Base-by-base conservation (phyloP, 768 basidiomycete species). In the Leccinum barrowsii region DNA sequence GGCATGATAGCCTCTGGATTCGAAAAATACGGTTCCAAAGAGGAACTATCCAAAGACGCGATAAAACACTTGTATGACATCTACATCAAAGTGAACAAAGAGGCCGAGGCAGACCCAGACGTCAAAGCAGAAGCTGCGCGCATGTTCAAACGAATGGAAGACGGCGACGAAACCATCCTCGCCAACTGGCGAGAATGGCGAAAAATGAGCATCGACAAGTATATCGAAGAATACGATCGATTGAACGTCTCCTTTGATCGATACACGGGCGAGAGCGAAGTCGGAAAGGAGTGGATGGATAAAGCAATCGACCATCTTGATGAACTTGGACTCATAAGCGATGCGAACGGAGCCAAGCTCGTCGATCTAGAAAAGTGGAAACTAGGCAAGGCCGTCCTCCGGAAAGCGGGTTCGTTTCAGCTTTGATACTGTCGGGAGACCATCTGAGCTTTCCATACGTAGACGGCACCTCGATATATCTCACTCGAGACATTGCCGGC, bases 121-220 rank as follows among this genome's bases (percentile, higher is more conserved):
- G 89, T 91, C 70, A 92, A 89, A 74, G 80, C 74, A 6, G 83
- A 86, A 52, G 93, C 93, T 0, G 90, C 90, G 0, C 77, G 81
- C 50, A 94, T 91, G 82, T 99, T 99, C 80, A 93, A 87, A 73
- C 87, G 86, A 11, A 96, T 97, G 92, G 93, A 95, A 70, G 90
- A 94, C 62, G 92, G 93, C 24, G 93, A 98, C 65, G 87, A 92
- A 62, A 78, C 77, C 10, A 89, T 92, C 2, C 81, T 98, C 35
- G 79, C 77, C 56, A 89, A 95, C 73, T 99, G 96, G 96, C 83
- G 87, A 17, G 82, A 87, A 59, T 99, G 95, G 93, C 89, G 96
- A 24, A 86, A 91, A 66, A 75, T 95, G 51, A 95, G 92, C 62
- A 85, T 99, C 67, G 85, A 85, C 67, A 93, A 93, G 75, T 96